Percentiles rank a stretch among this genome's conserved stretches.
These are phyloP conservation scores for Clarireedia sp. DNA, from an alignment of 2,329 filamentous ascomycete species.

Conservation along the genomic window DNA sequence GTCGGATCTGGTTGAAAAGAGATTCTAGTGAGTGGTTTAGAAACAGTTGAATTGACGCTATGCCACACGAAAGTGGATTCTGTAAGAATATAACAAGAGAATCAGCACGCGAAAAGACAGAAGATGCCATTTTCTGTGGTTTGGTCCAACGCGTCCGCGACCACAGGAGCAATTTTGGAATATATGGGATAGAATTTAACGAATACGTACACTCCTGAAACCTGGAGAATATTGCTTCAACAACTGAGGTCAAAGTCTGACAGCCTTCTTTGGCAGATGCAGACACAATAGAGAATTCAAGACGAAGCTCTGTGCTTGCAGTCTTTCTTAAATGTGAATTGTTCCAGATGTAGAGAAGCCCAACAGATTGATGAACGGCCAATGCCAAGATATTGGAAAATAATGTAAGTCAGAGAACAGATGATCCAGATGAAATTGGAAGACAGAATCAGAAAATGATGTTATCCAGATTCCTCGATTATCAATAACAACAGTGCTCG, in stretches of 20 bases:
- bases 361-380: conserved; percentile 5
- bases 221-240: conserved; percentile 22
- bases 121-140: neutral
- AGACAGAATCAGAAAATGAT: conserved; percentile 5
- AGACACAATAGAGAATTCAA: conserved; percentile 36
- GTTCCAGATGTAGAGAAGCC: conserved; percentile 15
- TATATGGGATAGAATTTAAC: conserved; percentile 31
- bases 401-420: conserved; percentile 1
- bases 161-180: conserved; percentile 19
- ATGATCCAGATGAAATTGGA: conserved; percentile 7
- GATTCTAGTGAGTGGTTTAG: conserved; percentile 24
- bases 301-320: conserved; percentile 60
- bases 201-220: conserved; percentile 32
- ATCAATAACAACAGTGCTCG: conserved; percentile 4
- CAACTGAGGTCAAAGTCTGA: conserved; percentile 28
- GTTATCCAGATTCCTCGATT: conserved; percentile 7
- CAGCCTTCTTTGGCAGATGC: conserved; percentile 28
- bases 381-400: conserved; percentile 8
- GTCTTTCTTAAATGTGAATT: conserved; percentile 30
- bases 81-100: conserved; percentile 23
- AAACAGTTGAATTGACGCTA: conserved; percentile 18
- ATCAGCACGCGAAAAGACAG: conserved; percentile 29
- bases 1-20: conserved; percentile 6
- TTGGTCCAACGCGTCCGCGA: conserved; percentile 12
- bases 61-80: conserved; percentile 24